Conservation (phyloP, 2,329 filamentous ascomycete genomes). For the Pseudogymnoascus sp. region DNA sequence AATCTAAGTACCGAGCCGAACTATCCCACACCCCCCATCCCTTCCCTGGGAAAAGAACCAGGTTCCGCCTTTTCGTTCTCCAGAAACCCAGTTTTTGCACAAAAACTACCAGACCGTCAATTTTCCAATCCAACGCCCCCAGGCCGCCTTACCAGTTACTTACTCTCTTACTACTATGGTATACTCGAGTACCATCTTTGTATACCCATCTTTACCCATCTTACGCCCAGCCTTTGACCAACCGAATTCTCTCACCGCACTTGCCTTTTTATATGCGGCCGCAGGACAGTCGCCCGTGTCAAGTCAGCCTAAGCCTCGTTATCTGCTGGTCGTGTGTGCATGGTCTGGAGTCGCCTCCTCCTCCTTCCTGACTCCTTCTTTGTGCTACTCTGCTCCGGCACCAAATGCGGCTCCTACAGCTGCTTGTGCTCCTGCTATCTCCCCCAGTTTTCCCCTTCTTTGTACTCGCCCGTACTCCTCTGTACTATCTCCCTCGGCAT, state of each 20-base stretch:
- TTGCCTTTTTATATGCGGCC: background rate
- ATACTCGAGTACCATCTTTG: background rate
- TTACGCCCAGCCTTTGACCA: background rate
- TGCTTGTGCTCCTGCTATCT: background rate
- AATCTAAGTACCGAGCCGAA: background rate
- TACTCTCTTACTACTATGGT: background rate
- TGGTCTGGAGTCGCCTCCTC: background rate
- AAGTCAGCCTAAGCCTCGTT: slow-evolving; percentile 1
- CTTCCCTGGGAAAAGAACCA: background rate
- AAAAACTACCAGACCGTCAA: background rate
- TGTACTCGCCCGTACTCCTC: background rate
- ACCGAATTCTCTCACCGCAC: background rate
- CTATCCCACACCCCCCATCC: background rate
- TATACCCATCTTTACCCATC: background rate
- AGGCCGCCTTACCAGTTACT: background rate
- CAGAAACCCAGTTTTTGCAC: background rate
- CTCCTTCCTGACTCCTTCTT: background rate
- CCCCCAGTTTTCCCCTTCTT: background rate
- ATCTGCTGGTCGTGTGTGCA: background rate
- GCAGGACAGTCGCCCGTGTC: background rate
- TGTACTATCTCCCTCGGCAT: background rate
- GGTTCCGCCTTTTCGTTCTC: background rate
- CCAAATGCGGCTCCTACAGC: background rate
- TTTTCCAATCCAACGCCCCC: background rate
- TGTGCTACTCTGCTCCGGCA: background rate